Evolutionary conservation across 148 eudicot species (phyloP), one percentile per base, ranked within the genome.

Genomic region (Rhododendron ferrugineum): DNA sequence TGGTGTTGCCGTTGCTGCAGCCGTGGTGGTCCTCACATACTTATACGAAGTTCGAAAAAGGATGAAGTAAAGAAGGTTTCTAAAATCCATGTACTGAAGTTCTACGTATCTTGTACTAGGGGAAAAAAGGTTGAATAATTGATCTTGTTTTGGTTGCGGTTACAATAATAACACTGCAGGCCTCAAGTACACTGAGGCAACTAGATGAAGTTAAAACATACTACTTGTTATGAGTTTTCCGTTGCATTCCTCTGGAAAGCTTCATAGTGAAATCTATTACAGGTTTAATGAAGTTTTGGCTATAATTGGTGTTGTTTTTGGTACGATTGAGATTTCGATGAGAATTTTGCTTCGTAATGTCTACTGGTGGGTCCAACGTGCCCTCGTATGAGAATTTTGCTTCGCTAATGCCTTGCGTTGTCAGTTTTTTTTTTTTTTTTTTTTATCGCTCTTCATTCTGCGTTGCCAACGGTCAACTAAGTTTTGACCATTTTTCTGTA

Each of bases 1-100:
- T 47, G 99, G 99, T 66, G 94, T 95, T 40, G 96, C 89, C 14
- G 96, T 95, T 78, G 90, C 98, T 81, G 99, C 97, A 81, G 95
- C 96, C 15, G 97, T 96, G 88, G 99, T 94, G 86, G 89, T 94
- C 78, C 86, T 94, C 36, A 90, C 98, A 87, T 96, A 94, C 88
- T 85, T 95, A 68, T 94, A 95, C 42, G 98, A 95, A 91, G 90
- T 89, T 79, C 90, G 97, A 87, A 96, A 93, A 46, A 91, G 87
- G 88, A 86, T 86, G 73, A 90, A 91, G 86, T 93, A 82, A 88
- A 86, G 20, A 30, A 8, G 40, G 46, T 6, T 44, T 83, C 30
- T 52, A 36, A 23, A 32, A 42, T 54, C 23, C 36, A 47, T 15
- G 13, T 2, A 68, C 84, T 28, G 83, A 78, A 37, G 79, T 50